These are phyloP conservation scores for Agroathelia rolfsii DNA, from an alignment of 1,284 basidiomycete species.

Conservation along the genomic window DNA sequence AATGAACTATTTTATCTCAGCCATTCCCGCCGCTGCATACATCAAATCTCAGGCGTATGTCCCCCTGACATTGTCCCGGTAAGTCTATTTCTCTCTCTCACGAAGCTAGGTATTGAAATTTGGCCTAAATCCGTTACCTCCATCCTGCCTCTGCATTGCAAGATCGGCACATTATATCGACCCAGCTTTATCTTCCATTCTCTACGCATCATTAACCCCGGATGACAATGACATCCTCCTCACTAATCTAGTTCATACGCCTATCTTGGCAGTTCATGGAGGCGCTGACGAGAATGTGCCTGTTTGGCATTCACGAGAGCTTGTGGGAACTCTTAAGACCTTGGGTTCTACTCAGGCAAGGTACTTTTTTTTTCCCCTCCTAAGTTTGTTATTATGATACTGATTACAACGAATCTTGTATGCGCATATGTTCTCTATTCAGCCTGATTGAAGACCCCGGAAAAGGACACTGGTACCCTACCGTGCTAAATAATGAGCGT, in stretches of 20 bases:
- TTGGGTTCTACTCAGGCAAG: slow-evolving; percentile 44
- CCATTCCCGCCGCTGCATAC: slow-evolving; percentile 67
- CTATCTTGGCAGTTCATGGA: slow-evolving; percentile 72
- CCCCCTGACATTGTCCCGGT: slow-evolving; percentile 58
- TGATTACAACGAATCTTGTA: neutral
- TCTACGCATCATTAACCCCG: slow-evolving; percentile 63
- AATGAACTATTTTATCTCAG: slow-evolving; percentile 29
- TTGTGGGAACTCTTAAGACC: slow-evolving; percentile 43
- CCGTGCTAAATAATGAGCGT: slow-evolving; percentile 43
- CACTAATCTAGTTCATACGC: slow-evolving; percentile 62
- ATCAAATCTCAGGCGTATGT: slow-evolving; percentile 83
- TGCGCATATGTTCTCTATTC: neutral
- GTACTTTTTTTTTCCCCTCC: slow-evolving; percentile 26
- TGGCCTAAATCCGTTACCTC: neutral
- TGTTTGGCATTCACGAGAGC: slow-evolving; percentile 67
- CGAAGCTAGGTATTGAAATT: neutral
- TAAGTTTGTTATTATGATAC: neutral
- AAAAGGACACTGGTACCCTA: slow-evolving; percentile 60
- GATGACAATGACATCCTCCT: slow-evolving; percentile 85
- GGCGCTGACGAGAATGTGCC: slow-evolving; percentile 73
- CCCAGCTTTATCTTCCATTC: slow-evolving; percentile 58
- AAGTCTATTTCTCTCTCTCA: slow-evolving; percentile 6
- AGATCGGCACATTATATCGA: slow-evolving; percentile 72
- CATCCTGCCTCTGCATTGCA: too few relatives aligned
- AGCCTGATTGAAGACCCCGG: slow-evolving; percentile 40